Percentiles rank a stretch among this genome's conserved stretches.
Conservation (phyloP, 176 grass and related monocot species). For the Elymus sibiricus region DNA sequence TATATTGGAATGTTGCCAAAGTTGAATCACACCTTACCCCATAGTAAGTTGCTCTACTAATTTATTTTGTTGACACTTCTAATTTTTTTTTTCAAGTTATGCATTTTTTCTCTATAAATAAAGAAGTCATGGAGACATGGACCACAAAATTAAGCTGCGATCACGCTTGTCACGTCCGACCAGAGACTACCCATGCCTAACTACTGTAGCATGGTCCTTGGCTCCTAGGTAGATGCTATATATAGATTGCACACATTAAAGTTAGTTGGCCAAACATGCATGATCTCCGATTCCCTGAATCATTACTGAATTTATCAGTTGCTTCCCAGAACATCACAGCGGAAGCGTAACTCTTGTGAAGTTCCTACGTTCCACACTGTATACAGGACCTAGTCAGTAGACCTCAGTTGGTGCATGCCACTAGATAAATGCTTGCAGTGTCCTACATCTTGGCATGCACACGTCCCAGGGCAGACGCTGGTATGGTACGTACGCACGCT, state of each 20-base stretch:
- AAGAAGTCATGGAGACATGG: background rate
- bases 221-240: background rate
- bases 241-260: background rate
- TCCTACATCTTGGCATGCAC: background rate
- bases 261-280: background rate
- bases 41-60: too few species aligned
- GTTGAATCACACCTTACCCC: background rate
- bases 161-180: background rate
- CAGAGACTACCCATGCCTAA: background rate
- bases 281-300: background rate
- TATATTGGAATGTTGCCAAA: background rate
- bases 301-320: background rate
- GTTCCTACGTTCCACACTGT: background rate
- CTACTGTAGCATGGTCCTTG: background rate
- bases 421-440: background rate
- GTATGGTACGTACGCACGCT: too few species aligned
- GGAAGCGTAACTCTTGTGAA: background rate
- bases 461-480: background rate
- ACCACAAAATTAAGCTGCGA: background rate
- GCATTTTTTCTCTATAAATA: too few species aligned
- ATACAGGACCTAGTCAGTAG: background rate
- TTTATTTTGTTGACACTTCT: too few species aligned
- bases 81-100: background rate
- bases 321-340: background rate
- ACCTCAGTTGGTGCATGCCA: background rate